Evolutionary conservation across 768 basidiomycete genomes (phyloP), one percentile per base, ranked within the genome.

Genomic region (Suillus occidentalis): DNA sequence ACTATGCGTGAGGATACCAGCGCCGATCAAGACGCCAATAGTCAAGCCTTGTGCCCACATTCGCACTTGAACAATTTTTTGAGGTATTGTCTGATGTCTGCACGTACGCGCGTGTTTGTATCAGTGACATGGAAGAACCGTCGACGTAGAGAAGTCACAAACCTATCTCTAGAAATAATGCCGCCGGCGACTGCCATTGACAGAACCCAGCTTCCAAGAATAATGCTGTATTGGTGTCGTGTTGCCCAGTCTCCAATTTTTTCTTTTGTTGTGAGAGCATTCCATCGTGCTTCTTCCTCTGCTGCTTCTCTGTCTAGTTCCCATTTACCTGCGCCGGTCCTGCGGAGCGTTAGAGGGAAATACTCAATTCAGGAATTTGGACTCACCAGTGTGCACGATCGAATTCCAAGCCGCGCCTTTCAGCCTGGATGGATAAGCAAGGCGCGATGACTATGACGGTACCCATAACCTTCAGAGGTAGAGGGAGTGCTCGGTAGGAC

Each of bases 21-120:
- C 90, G 4, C 78, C 88, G 63, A 92, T 82, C 36, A 93, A 76
- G 31, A 92, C 81, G 43, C 89, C 90, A 53, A 94, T 86, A 0
- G 91, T 94, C 64, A 93, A 74, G 4, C 90, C 91, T 68, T 94
- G 91, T 4, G 91, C 91, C 91, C 91, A 93, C 89, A 93, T 89
- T 84, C 92, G 90, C 39, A 89, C 91, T 75, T 94, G 92, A 4
- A 94, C 92, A 34, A 92, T 79, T 82, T 82, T 47, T 65, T 85
- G 83, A 18, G 83, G 71, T 45, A 80, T 77, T 1, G 81, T 78
- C 70, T 82, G 80, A 65, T 83, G 79, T 72, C 81, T 83, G 60
- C 3, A 25, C 37, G 31, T 31, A 31, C 31, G 31, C 31, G 31
- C 31, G 40, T 40, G 6, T 34, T 34, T 25, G 7, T 10, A 13